Percentiles rank a stretch among this genome's conserved stretches.
Evolutionary conservation across 495 filamentous ascomycete species (phyloP).

Genomic region (Daldinia concentrica): DNA sequence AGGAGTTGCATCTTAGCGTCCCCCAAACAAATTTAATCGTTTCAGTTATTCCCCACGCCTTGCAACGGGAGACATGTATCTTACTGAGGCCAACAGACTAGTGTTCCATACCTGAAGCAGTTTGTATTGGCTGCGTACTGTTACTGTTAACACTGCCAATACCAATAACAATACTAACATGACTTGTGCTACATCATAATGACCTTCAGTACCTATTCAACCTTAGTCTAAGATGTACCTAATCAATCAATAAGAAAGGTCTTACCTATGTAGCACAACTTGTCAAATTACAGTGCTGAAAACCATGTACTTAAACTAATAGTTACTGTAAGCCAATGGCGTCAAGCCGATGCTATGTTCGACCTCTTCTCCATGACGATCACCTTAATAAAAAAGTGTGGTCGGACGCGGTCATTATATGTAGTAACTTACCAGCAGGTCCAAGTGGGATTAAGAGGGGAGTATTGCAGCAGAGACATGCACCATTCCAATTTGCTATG

Average conservation of each 20-base stretch:
- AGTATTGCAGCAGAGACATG: slow-evolving; percentile 38
- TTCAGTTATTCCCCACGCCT: slow-evolving; percentile 29
- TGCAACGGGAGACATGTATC: slow-evolving; percentile 24
- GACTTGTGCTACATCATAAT: slow-evolving; percentile 4
- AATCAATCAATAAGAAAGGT: slow-evolving; percentile 3
- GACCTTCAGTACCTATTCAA: too few relatives aligned
- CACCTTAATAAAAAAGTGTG: slow-evolving; percentile 21
- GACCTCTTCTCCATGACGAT: slow-evolving; percentile 28
- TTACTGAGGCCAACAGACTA: not conserved
- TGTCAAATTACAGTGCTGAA: slow-evolving; percentile 7
- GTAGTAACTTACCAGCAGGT: not conserved
- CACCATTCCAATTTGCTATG: slow-evolving; percentile 31
- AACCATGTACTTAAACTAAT: slow-evolving; percentile 4
- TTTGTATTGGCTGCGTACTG: not conserved
- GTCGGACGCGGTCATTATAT: slow-evolving; percentile 18
- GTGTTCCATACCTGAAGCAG: slow-evolving; percentile 3
- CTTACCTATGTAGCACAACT: slow-evolving; percentile 12
- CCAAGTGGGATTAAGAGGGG: slow-evolving; percentile 24
- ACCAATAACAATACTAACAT: not conserved
- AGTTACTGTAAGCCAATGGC: slow-evolving; percentile 14
- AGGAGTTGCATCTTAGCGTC: slow-evolving; percentile 23
- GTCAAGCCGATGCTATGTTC: slow-evolving; percentile 12
- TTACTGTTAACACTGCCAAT: not conserved
- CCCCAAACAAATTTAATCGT: slow-evolving; percentile 24
- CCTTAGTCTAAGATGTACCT: too few relatives aligned